These are phyloP conservation scores for Lentinus brumalis DNA, from an alignment of 768 basidiomycete species.

Conservation along the genomic window DNA sequence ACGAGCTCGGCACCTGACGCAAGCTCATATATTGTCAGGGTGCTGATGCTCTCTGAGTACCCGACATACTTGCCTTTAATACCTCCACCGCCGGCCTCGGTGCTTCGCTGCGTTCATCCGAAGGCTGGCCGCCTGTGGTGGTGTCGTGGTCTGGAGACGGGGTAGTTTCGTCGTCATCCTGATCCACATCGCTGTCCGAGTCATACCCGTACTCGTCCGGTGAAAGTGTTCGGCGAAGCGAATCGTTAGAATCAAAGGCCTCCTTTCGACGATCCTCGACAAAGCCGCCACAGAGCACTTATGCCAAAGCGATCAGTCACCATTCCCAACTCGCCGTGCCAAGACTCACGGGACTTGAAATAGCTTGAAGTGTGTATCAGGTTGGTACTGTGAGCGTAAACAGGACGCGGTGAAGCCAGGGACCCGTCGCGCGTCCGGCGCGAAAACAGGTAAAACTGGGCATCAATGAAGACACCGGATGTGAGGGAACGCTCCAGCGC, in stretches of 20 bases:
- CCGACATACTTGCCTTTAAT: no score
- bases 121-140: no score
- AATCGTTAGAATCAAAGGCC: not conserved
- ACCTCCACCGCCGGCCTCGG: no score
- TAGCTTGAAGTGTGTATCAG: not conserved
- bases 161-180: not conserved
- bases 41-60: no score
- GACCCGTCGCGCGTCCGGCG: not conserved
- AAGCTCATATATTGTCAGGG: no score
- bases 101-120: no score
- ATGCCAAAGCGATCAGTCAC: no score
- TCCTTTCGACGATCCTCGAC: not conserved
- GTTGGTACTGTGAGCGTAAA: slow-evolving; percentile 1
- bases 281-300: not conserved
- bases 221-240: not conserved
- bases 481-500: not conserved
- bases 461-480: slow-evolving; percentile 5
- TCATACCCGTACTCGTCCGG: not conserved
- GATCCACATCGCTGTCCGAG: slow-evolving; percentile 7
- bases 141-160: not conserved
- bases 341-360: not conserved
- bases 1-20: no score
- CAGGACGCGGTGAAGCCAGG: not conserved
- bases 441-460: slow-evolving; percentile 2
- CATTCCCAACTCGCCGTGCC: no score